A percentile compares a stretch with the other conserved stretches of the same genome.
Evolutionary conservation across 1,139 yeast genomes (phyloP).

Genomic region (Debaryomycetaceae sp.): DNA sequence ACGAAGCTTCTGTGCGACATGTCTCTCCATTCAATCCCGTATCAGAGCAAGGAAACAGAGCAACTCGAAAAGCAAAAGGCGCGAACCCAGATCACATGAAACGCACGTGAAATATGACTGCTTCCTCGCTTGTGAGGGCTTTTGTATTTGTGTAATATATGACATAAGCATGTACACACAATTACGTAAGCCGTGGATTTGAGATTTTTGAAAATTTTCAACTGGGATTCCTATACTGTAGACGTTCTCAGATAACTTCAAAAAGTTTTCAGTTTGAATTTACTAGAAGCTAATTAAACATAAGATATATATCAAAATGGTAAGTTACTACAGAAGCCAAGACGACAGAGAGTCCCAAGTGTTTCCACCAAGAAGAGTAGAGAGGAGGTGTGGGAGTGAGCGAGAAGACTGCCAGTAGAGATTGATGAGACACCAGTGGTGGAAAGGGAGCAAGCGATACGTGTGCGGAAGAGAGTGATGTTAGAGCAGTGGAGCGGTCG

Average conservation of each 20-base stretch:
- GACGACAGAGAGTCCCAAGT: neutral
- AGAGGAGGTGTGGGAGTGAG: neutral
- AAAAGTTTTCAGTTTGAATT: conserved; percentile 1
- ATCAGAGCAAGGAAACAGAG: neutral
- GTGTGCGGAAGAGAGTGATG: too few species aligned
- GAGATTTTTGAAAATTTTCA: conserved; percentile 5
- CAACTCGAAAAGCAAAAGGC: neutral
- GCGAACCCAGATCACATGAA: neutral
- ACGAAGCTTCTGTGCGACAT: too few species aligned
- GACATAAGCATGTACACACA: neutral
- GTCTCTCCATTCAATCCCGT: too few species aligned
- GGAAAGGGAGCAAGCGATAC: too few species aligned
- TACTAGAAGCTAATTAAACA: conserved; percentile 1
- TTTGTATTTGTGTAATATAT: conserved; percentile 1
- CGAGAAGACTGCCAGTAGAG: too few species aligned
- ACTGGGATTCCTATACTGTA: neutral
- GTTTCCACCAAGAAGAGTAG: neutral
- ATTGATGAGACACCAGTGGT: too few species aligned
- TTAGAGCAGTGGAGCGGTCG: too few species aligned
- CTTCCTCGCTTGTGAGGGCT: neutral
- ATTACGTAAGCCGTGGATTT: conserved; percentile 1
- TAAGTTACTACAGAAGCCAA: conserved; percentile 14
- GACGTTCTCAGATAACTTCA: neutral
- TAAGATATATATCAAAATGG: conserved; percentile 21
- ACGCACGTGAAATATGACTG: conserved; percentile 10